Evolutionary conservation across 2,329 filamentous ascomycete species (phyloP), one percentile per base, ranked within the genome.

Genomic region (Claviceps citrina): DNA sequence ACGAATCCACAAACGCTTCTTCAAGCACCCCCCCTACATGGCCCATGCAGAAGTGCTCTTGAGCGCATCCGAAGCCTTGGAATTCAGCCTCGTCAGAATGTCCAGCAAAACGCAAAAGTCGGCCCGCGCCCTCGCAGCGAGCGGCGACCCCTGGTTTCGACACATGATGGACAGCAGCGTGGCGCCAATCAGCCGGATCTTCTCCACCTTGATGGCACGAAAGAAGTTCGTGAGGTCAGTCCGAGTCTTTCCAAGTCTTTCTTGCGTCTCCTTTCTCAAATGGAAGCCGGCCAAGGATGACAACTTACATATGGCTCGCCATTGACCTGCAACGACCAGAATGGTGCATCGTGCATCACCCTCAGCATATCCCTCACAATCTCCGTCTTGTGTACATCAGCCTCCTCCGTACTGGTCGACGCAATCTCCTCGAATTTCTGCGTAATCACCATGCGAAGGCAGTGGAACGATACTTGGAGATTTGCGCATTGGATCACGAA

Each of bases 351-450:
- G 1, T 58, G 56, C 22, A 66, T 58, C 0, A 63, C 55, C 0
- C 56, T 51, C 12, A 65, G 30, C 56, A 65, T 62, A 32, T 64
- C 61, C 10, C 59, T 51, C 2, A 63, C 63, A 36, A 66, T 64
- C 35, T 66, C 63, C 0, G 62, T 65, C 43, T 62, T 62, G 27
- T 53, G 46, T 10, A 59, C 28, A 32, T 59, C 54, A 0, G 55
- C 54, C 27, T 59, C 55, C 37, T 58, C 55, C 0, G 52, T 45
- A 0, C 55, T 54, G 0, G 52, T 42, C 1, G 47, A 57, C 0
- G 54, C 50, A 3, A 58, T 40, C 2, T 55, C 53, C n/a, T 59
- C 57, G 30, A 60, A 49, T 15, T 58, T 59, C 13, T 60, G 56
- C 1, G 52, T 53, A 10, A 65, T 60, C 0, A 63, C 58, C 53